Evolutionary conservation across 2,329 filamentous ascomycete genomes (phyloP).

Genomic region (Fusarium acutatum): DNA sequence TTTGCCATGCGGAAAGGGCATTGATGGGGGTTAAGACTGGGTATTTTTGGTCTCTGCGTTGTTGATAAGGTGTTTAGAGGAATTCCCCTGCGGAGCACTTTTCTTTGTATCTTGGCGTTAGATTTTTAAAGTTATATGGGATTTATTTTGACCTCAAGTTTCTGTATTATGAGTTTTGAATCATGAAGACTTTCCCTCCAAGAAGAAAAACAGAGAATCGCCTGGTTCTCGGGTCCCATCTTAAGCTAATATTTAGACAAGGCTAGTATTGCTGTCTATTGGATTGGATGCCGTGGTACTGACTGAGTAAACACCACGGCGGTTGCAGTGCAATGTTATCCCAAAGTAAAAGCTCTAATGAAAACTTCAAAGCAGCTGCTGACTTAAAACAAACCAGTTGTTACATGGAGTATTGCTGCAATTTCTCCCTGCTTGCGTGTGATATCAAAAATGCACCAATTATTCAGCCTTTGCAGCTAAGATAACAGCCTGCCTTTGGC

Average conservation of each 20-base stretch:
- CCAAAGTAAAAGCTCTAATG: neutral
- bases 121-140: neutral
- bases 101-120: constrained; percentile 15
- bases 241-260: neutral
- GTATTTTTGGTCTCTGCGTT: neutral
- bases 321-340: neutral
- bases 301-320: neutral
- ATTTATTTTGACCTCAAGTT: neutral
- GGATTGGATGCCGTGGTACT: neutral
- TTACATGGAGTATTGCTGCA: neutral
- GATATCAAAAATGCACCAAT: neutral
- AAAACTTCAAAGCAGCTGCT: neutral
- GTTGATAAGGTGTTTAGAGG: neutral
- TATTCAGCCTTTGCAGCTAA: neutral
- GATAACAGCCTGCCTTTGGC: neutral
- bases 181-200: neutral
- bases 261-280: neutral
- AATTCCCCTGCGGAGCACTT: constrained; percentile 9
- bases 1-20: constrained; percentile 41
- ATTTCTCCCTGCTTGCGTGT: neutral
- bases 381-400: neutral
- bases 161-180: neutral
- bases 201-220: neutral
- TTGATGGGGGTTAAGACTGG: neutral
- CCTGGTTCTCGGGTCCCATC: neutral